phyloP scores from a whole-genome alignment of 1,139 yeast species.

The Diutina neorugosa region DNA sequence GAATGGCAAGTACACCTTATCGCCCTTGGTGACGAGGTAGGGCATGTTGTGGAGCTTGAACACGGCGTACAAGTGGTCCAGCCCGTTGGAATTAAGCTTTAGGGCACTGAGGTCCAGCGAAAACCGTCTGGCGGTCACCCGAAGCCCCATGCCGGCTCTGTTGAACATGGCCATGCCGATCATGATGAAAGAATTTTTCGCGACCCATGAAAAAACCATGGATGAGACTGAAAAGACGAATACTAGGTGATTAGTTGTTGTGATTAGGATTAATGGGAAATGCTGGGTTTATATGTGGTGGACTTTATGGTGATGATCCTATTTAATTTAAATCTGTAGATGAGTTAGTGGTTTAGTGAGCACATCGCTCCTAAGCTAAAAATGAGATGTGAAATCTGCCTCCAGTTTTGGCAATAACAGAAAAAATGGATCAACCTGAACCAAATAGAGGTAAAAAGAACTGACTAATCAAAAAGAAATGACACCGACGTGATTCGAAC shows the following conservation, averaged over 20 bases:
- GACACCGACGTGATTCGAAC: background rate
- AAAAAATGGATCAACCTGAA: too few species aligned
- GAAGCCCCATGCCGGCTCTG: background rate
- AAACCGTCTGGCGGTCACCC: background rate
- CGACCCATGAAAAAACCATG: background rate
- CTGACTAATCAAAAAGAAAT: background rate
- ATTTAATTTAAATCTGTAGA: too few species aligned
- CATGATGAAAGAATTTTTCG: background rate
- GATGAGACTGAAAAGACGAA: background rate
- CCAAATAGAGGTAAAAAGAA: too few species aligned
- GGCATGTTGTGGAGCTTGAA: constrained; percentile 76
- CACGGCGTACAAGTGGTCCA: constrained; percentile 58
- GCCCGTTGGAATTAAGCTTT: constrained; percentile 46
- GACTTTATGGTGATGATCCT: too few species aligned
- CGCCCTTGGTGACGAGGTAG: constrained; percentile 86
- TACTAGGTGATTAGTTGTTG: background rate
- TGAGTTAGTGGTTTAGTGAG: too few species aligned
- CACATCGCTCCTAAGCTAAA: too few species aligned
- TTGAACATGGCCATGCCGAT: background rate
- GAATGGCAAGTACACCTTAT: constrained; percentile 66
- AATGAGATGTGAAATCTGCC: too few species aligned
- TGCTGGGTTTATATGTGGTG: too few species aligned
- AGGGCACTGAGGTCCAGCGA: constrained; percentile 29
- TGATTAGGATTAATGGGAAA: background rate
- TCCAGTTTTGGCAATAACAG: too few species aligned